Percentiles rank a stretch among this genome's conserved stretches.
Evolutionary conservation across 202 grass and related monocot species (phyloP).

Genomic region (Zoysia matrella): DNA sequence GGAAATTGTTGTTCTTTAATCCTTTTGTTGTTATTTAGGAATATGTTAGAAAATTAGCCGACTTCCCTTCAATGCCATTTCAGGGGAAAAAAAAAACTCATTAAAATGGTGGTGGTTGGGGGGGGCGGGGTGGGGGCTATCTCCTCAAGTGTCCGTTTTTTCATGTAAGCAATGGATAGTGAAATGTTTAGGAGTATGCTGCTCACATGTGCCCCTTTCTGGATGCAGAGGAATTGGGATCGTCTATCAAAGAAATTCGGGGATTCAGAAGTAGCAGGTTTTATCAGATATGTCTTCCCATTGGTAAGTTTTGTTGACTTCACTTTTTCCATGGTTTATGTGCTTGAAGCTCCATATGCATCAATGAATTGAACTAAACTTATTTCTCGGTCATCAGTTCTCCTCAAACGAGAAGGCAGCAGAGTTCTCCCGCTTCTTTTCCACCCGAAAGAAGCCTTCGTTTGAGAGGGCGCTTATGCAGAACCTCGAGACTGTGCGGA

Average conservation of each 20-base stretch:
- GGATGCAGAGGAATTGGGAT: slow-evolving; percentile 71
- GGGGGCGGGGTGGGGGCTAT: too few relatives aligned
- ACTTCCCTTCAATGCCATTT: background rate
- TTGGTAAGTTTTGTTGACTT: slow-evolving; percentile 41
- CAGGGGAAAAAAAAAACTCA: background rate
- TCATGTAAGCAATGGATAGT: background rate
- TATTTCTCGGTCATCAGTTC: slow-evolving; percentile 62
- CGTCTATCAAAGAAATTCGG: slow-evolving; percentile 57
- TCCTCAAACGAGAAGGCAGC: slow-evolving; percentile 59
- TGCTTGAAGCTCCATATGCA: background rate
- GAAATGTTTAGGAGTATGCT: slow-evolving; percentile 22
- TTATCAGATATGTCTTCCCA: slow-evolving; percentile 50
- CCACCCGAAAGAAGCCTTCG: slow-evolving; percentile 42
- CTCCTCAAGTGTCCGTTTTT: background rate
- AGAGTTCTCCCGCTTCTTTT: slow-evolving; percentile 72
- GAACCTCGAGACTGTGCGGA: slow-evolving; percentile 67
- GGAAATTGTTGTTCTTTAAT: background rate
- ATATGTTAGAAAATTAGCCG: background rate
- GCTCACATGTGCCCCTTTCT: slow-evolving; percentile 18
- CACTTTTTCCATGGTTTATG: background rate
- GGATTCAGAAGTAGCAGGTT: slow-evolving; percentile 33
- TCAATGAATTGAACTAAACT: background rate
- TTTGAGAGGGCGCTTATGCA: slow-evolving; percentile 77
- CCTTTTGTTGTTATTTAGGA: background rate
- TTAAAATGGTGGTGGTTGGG: too few relatives aligned